Evolutionary conservation across 1,139 yeast species (phyloP).

Genomic region (Candida sanyaensis): DNA sequence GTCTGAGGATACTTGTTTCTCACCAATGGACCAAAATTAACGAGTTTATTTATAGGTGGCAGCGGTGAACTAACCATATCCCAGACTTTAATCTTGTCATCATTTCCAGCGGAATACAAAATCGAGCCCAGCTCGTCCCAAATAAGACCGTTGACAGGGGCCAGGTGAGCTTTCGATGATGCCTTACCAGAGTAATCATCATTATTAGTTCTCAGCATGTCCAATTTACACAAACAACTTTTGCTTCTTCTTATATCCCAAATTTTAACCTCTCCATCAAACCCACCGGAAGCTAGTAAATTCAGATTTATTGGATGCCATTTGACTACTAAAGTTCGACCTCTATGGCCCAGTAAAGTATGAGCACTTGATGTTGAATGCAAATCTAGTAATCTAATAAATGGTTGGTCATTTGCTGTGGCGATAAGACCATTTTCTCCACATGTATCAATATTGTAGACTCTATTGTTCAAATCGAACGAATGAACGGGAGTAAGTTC

Average conservation of each 20-base stretch:
- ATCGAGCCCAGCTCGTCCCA: slow-evolving; percentile 69
- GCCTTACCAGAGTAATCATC: slow-evolving; percentile 26
- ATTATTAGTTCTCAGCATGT: slow-evolving; percentile 42
- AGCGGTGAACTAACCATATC: slow-evolving; percentile 47
- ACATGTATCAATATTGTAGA: slow-evolving; percentile 55
- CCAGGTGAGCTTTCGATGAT: slow-evolving; percentile 67
- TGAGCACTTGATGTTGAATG: slow-evolving; percentile 72
- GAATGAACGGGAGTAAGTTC: slow-evolving; percentile 62
- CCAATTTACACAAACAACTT: slow-evolving; percentile 64
- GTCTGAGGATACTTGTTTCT: slow-evolving; percentile 61
- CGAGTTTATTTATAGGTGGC: slow-evolving; percentile 57
- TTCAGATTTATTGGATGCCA: slow-evolving; percentile 75
- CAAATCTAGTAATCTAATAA: slow-evolving; percentile 70
- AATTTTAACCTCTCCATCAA: slow-evolving; percentile 64
- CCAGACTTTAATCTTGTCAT: slow-evolving; percentile 79
- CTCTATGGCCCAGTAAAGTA: slow-evolving; percentile 64
- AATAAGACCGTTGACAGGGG: slow-evolving; percentile 70
- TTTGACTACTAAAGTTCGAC: slow-evolving; percentile 62
- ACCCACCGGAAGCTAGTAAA: slow-evolving; percentile 73
- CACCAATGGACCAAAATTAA: slow-evolving; percentile 79
- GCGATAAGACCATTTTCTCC: slow-evolving; percentile 60
- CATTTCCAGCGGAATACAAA: slow-evolving; percentile 69
- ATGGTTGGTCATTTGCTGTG: slow-evolving; percentile 70
- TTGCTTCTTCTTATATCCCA: slow-evolving; percentile 80
- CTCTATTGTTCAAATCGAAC: slow-evolving; percentile 54